A percentile compares a stretch with the other conserved stretches of the same genome.
These are phyloP conservation scores for Phoenix roebelenii DNA, from an alignment of 176 grass and related monocot genomes.

Conservation along the genomic window DNA sequence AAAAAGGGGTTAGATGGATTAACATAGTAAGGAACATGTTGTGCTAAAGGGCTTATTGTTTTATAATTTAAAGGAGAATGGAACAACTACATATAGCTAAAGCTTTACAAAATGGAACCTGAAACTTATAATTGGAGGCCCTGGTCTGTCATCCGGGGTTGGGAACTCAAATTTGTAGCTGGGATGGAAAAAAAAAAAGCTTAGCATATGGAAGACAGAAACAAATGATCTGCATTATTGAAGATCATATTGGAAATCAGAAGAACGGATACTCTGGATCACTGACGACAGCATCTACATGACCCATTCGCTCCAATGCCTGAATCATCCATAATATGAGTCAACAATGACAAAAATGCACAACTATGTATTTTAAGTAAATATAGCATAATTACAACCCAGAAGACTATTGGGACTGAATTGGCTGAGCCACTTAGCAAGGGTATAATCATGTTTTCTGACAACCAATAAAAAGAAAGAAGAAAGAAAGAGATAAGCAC, in stretches of 20 bases:
- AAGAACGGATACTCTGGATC: conserved; percentile 74
- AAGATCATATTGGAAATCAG: conserved; percentile 12
- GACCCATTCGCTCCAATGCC: conserved; percentile 89
- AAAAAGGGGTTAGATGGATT: too few relatives aligned
- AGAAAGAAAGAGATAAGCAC: conserved; percentile 13
- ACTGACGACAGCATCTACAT: conserved; percentile 82
- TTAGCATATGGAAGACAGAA: conserved; percentile 17
- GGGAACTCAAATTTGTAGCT: conserved; percentile 99
- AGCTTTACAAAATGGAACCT: conserved; percentile 41
- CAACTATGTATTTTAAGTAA: not conserved
- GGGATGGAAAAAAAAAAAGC: conserved; percentile 19
- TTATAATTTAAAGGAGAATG: too few relatives aligned
- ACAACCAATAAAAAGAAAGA: too few relatives aligned
- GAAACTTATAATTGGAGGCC: conserved; percentile 97
- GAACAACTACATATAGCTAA: not conserved
- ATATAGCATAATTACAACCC: too few relatives aligned
- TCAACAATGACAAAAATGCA: conserved; percentile 16
- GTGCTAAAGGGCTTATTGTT: too few relatives aligned
- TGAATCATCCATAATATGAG: conserved; percentile 23
- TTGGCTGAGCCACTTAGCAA: too few relatives aligned
- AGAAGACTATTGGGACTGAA: too few relatives aligned
- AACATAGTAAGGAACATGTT: too few relatives aligned
- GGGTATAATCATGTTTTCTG: too few relatives aligned
- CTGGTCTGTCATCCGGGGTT: conserved; percentile 83
- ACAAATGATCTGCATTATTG: not conserved